Conservation (phyloP, 495 filamentous ascomycete species). For the Penicillium egyptiacum region DNA sequence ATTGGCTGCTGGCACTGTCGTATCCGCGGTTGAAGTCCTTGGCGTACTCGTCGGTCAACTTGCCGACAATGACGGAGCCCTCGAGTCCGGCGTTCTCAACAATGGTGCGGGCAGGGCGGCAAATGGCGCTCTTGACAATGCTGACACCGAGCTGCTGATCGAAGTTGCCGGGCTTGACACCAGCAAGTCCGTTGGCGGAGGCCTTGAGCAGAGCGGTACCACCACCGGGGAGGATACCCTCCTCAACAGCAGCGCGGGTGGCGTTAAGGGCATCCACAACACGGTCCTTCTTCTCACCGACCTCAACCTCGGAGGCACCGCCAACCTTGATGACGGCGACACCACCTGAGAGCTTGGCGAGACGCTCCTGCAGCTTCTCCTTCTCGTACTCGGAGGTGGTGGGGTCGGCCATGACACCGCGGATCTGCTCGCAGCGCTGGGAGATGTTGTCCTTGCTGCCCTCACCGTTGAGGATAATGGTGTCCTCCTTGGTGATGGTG, state of each 20-base stretch:
- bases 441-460: conserved; percentile 91
- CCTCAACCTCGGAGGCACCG: conserved; percentile 95
- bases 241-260: conserved; percentile 96
- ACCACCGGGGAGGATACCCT: conserved; percentile 97
- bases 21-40: conserved; percentile 96
- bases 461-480: conserved; percentile 97
- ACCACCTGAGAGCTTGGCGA: conserved; percentile 98
- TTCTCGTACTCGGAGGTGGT: conserved; percentile 98
- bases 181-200: conserved; percentile 78
- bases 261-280: conserved; percentile 98
- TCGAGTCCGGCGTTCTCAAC: conserved; percentile 97
- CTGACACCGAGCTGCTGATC: conserved; percentile 98
- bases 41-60: conserved; percentile 92
- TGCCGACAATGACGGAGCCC: conserved; percentile 94
- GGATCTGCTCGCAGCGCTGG: conserved; percentile 98
- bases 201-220: conserved; percentile 98
- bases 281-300: conserved; percentile 99
- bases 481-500: conserved; percentile 99
- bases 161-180: conserved; percentile 88
- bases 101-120: conserved; percentile 87
- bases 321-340: conserved; percentile 99
- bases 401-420: conserved; percentile 91
- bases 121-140: conserved; percentile 97
- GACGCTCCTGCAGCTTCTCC: conserved; percentile 99
- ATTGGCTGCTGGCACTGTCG: conserved; percentile 94